Evolutionary conservation across 2,329 filamentous ascomycete species (phyloP), one percentile per base, ranked within the genome.

Genomic region (Beauveria brongniartii): DNA sequence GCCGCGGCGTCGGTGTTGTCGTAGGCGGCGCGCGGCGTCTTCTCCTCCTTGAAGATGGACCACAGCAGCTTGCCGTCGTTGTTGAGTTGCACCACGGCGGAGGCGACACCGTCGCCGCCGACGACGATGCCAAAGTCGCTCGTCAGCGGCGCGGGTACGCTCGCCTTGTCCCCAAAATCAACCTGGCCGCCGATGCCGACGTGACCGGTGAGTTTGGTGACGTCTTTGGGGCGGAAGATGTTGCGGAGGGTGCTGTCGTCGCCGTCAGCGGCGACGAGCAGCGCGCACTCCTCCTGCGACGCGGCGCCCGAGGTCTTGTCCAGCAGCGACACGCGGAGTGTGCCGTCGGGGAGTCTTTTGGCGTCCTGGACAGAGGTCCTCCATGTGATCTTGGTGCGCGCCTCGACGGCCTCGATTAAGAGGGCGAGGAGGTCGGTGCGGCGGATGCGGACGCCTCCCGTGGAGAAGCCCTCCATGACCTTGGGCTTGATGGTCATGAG

Each of bases 231-330:
- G 34, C 74, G 67, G 14, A 78, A 61, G 5, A 60, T 61, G 3
- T 65, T 64, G 43, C 77, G 67, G 10, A 78, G 67, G 63, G 70
- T 73, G 64, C 73, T 77, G 37, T 67, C 68, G 3, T 72, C 68
- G 1, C 77, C 76, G 65, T 78, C 76, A 1, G 75, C 74, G 7
- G 71, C 75, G 44, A 79, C 66, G 3, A 79, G 66, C 16, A 78
- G 51, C 63, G 77, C 75, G 61, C 73, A 74, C 28, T 56, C 55
- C 34, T 37, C 44, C 9, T 51, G 34, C 22, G 51, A 51, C 8
- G 26, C 28, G 26, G 54, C 26, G 40, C 54, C 50, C 20, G 20
- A 30, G 10, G 18, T 24, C 53, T 52, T 26, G 34, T 52, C 47
- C 10, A 30, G 24, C 10, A 62, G 52, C 12, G 55, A 55, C 9